Percentiles rank a stretch among this genome's conserved stretches.
phyloP scores from a whole-genome alignment of 148 eudicot species.

The Rhododendron griersonianum region DNA sequence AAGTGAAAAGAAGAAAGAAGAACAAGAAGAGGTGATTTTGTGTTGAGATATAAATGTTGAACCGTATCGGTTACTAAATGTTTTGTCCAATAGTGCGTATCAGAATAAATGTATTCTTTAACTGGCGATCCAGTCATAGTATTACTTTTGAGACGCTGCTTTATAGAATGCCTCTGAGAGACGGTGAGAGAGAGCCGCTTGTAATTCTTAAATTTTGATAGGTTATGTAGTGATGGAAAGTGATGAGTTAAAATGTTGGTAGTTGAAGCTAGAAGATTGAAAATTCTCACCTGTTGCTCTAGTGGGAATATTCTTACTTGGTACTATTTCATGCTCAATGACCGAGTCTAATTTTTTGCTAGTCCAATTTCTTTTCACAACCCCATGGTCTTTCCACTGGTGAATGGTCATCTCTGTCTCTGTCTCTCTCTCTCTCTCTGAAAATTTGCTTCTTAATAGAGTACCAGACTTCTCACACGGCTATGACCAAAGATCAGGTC shows the following conservation, averaged over 20 bases:
- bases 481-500: too few species aligned
- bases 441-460: too few species aligned
- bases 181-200: not conserved
- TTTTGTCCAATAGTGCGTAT: not conserved
- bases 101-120: not conserved
- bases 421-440: not conserved
- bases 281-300: not conserved
- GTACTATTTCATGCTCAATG: not conserved
- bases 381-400: not conserved
- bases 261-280: not conserved
- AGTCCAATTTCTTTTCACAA: not conserved
- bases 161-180: not conserved
- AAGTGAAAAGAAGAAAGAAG: slow-evolving; percentile 76
- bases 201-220: slow-evolving; percentile 5
- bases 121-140: not conserved
- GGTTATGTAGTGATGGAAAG: slow-evolving; percentile 4
- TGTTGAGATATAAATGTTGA: not conserved
- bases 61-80: not conserved
- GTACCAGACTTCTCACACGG: too few species aligned
- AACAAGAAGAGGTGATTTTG: slow-evolving; percentile 52
- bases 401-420: not conserved
- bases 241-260: not conserved
- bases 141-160: not conserved
- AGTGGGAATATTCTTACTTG: not conserved
- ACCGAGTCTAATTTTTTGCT: not conserved